A percentile compares a stretch with the other conserved stretches of the same genome.
Evolutionary conservation across 2,329 filamentous ascomycete species (phyloP).

Genomic region (Tricladium varicosporioides): DNA sequence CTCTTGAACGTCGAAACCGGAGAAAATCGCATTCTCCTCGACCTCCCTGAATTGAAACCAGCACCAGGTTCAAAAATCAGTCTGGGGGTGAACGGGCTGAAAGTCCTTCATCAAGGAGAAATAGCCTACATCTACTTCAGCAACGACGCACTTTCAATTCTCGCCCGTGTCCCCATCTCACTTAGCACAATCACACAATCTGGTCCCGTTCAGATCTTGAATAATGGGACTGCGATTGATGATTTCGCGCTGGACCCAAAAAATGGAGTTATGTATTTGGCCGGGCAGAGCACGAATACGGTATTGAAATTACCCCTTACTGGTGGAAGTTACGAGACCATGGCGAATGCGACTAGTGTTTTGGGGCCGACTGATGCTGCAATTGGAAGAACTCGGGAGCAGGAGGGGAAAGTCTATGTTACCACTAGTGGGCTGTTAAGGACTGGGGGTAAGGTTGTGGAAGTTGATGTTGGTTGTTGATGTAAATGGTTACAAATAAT

Average conservation of each 20-base stretch:
- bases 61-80: neutral
- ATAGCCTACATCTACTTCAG: slow-evolving; percentile 18
- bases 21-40: slow-evolving; percentile 17
- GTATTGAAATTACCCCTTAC: slow-evolving; percentile 11
- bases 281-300: slow-evolving; percentile 6
- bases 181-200: slow-evolving; percentile 5
- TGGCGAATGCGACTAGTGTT: slow-evolving; percentile 6
- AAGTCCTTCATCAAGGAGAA: slow-evolving; percentile 6
- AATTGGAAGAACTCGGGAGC: slow-evolving; percentile 6
- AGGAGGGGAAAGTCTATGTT: slow-evolving; percentile 5
- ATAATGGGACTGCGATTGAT: slow-evolving; percentile 8
- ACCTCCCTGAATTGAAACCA: slow-evolving; percentile 23
- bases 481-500: no score
- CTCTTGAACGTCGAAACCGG: slow-evolving; percentile 27
- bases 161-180: slow-evolving; percentile 21
- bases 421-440: slow-evolving; percentile 3
- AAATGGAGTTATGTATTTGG: slow-evolving; percentile 11
- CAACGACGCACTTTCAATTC: slow-evolving; percentile 2
- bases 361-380: slow-evolving; percentile 15
- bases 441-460: neutral
- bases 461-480: neutral
- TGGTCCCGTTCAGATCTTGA: slow-evolving; percentile 14
- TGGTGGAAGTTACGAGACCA: neutral
- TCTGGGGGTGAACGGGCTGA: slow-evolving; percentile 18
- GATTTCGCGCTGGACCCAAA: slow-evolving; percentile 17